phyloP scores from a whole-genome alignment of 2,329 filamentous ascomycete genomes.

The Fusarium sp. region DNA sequence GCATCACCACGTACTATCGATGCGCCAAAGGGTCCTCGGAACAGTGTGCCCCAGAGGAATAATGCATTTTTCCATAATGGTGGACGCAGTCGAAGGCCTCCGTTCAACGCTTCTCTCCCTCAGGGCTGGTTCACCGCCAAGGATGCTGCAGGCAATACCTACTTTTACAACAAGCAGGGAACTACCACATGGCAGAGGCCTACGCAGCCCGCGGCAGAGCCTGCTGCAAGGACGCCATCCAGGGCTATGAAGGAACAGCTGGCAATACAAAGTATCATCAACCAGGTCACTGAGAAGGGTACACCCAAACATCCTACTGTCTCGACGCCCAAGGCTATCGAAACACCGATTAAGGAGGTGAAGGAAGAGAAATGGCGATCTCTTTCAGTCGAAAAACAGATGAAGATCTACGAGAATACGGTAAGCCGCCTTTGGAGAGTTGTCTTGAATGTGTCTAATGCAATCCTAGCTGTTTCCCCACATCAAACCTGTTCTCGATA shows the following conservation, averaged over 20 bases:
- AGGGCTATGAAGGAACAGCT: constrained; percentile 72
- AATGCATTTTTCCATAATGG: constrained; percentile 59
- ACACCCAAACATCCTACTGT: constrained; percentile 63
- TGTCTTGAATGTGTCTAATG: constrained; percentile 18
- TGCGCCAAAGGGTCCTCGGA: constrained; percentile 68
- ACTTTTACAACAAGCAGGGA: constrained; percentile 86
- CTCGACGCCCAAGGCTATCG: constrained; percentile 71
- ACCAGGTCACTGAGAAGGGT: constrained; percentile 78
- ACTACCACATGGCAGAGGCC: constrained; percentile 85
- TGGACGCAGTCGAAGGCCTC: constrained; percentile 63
- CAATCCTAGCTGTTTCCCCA: constrained; percentile 77
- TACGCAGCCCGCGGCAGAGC: constrained; percentile 71
- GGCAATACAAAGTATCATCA: constrained; percentile 83
- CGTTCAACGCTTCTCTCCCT: constrained; percentile 69
- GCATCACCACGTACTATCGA: constrained; percentile 58
- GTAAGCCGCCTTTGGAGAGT: constrained; percentile 60
- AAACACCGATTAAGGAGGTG: constrained; percentile 63
- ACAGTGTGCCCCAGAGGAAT: constrained; percentile 65
- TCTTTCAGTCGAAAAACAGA: constrained; percentile 82
- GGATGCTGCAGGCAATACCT: constrained; percentile 74
- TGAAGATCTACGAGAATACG: constrained; percentile 94
- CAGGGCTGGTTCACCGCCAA: constrained; percentile 86
- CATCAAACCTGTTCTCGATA: constrained; percentile 85
- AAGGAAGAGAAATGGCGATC: constrained; percentile 77
- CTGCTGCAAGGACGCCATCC: constrained; percentile 70